Percentiles rank a stretch among this genome's conserved stretches.
phyloP scores from a whole-genome alignment of 1,139 yeast species.

The Meyerozyma sp. region DNA sequence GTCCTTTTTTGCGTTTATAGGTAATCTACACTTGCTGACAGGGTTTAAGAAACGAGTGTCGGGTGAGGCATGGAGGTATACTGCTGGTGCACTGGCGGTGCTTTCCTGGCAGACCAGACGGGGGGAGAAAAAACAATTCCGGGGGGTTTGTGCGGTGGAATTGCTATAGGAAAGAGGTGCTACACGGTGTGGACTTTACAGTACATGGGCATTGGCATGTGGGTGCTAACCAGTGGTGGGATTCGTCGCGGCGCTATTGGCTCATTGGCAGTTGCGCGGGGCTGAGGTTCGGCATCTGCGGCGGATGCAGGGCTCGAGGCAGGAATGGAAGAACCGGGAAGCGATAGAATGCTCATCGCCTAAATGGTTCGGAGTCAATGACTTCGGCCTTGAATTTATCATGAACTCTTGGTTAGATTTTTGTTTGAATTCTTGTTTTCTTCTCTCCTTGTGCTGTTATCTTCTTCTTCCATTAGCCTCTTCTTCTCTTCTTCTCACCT shows the following conservation, averaged over 20 bases:
- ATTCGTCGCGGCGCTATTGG: constrained; percentile 1
- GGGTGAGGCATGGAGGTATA: background rate
- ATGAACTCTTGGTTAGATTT: background rate
- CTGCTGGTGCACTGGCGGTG: background rate
- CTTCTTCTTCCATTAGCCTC: too few species aligned
- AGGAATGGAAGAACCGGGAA: background rate
- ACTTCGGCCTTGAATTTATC: too few species aligned
- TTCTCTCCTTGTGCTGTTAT: too few species aligned
- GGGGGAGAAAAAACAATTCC: background rate
- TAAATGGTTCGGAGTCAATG: too few species aligned
- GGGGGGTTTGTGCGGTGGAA: too few species aligned
- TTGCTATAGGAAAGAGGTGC: background rate
- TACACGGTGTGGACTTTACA: background rate
- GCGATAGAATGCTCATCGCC: too few species aligned
- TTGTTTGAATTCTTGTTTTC: too few species aligned
- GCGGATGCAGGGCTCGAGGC: background rate
- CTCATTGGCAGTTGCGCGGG: background rate
- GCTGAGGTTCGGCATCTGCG: constrained; percentile 9
- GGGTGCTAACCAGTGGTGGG: background rate
- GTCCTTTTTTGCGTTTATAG: background rate
- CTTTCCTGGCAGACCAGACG: background rate
- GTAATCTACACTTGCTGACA: background rate
- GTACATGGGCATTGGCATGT: background rate
- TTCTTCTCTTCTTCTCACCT: too few species aligned
- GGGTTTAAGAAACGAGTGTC: background rate